Percentiles rank a stretch among this genome's conserved stretches.
phyloP scores from a whole-genome alignment of 495 filamentous ascomycete species.

The Cairneyella variabilis region DNA sequence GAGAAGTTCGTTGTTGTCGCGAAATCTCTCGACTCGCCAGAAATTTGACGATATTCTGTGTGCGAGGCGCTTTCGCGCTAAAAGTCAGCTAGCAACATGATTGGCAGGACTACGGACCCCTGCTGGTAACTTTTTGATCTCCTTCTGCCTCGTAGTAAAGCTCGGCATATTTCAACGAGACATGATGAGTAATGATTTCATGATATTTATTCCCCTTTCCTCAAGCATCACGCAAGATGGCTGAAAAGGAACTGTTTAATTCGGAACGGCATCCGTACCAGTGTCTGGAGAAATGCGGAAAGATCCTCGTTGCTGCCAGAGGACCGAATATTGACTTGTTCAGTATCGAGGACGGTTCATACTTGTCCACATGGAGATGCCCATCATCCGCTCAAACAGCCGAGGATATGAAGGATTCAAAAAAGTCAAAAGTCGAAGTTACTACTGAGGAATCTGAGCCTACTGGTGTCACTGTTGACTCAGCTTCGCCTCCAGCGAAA shows the following conservation, averaged over 20 bases:
- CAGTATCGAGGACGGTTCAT: constrained; percentile 28
- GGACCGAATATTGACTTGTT: constrained; percentile 39
- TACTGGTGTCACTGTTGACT: neutral
- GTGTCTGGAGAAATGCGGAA: constrained; percentile 34
- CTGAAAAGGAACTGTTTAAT: no score
- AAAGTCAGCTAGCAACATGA: no score
- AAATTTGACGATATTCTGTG: constrained; percentile 9
- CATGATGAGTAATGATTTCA: no score
- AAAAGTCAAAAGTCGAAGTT: constrained; percentile 3
- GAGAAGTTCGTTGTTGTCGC: constrained; percentile 26
- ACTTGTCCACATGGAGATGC: constrained; percentile 36
- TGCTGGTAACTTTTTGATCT: no score
- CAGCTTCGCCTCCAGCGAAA: constrained; percentile 19
- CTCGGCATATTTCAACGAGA: no score
- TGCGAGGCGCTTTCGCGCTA: constrained; percentile 9
- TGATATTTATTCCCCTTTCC: no score
- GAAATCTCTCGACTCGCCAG: constrained; percentile 3
- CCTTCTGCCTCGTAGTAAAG: no score
- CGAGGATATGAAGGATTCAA: neutral
- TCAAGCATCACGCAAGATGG: no score
- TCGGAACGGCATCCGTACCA: constrained; percentile 36
- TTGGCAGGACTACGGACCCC: no score
- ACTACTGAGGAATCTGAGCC: neutral
- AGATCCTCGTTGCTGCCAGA: constrained; percentile 38
- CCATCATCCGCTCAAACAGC: neutral